Percentiles rank a stretch among this genome's conserved stretches.
phyloP scores from a whole-genome alignment of 1,139 yeast species.

The Saccharomyces hybrid region DNA sequence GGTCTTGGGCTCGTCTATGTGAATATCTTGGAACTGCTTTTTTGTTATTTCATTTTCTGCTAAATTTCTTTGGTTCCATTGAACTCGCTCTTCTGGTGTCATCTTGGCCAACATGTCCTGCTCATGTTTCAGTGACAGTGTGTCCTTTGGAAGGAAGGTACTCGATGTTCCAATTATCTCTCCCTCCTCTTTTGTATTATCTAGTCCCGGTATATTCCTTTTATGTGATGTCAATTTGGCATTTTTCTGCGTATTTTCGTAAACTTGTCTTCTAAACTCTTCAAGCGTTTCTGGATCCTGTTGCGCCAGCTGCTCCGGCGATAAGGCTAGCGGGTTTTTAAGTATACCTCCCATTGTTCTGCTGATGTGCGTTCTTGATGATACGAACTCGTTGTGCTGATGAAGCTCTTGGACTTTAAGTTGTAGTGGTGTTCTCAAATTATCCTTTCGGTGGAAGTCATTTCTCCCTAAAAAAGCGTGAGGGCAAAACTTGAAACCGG shows the following conservation, averaged over 20 bases:
- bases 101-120: slow-evolving; percentile 10
- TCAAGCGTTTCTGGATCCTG: slow-evolving; percentile 36
- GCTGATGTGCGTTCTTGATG: not conserved
- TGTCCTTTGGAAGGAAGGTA: slow-evolving; percentile 26
- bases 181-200: slow-evolving; percentile 2
- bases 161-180: slow-evolving; percentile 5
- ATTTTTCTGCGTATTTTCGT: slow-evolving; percentile 41
- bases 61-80: slow-evolving; percentile 66
- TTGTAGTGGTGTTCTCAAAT: not conserved
- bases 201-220: slow-evolving; percentile 7
- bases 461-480: not conserved
- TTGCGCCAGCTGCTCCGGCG: slow-evolving; percentile 17
- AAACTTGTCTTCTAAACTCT: slow-evolving; percentile 40
- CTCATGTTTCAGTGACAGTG: slow-evolving; percentile 22
- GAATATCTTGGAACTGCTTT: slow-evolving; percentile 34
- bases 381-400: not conserved
- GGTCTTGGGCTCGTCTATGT: slow-evolving; percentile 91
- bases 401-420: not conserved
- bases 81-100: slow-evolving; percentile 37
- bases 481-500: not conserved
- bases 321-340: slow-evolving; percentile 29
- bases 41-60: slow-evolving; percentile 48
- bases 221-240: slow-evolving; percentile 31
- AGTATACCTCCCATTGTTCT: slow-evolving; percentile 35
- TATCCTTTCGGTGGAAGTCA: not conserved